Evolutionary conservation across 1,284 basidiomycete genomes (phyloP), one percentile per base, ranked within the genome.

Genomic region (Ganoderma lucidum): DNA sequence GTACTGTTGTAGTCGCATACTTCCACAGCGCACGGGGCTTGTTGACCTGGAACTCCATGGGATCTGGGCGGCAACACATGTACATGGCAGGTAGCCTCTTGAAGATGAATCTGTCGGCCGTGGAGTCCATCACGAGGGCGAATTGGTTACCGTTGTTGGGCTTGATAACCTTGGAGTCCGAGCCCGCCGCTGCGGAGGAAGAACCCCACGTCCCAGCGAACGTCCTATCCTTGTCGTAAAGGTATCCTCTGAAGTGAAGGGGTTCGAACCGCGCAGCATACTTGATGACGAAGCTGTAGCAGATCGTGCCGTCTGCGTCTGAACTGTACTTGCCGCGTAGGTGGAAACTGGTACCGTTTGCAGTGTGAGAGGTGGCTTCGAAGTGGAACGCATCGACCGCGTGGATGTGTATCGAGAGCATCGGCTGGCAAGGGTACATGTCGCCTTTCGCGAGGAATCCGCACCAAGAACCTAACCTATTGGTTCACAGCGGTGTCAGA

Each of bases 21-120:
- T 68, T 70, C 71, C 71, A 73, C 10, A 69, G 56, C 4, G 71
- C 67, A 6, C 66, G 69, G 8, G 65, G 6, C 32, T 42, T 66
- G 59, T 70, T 64, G 42, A 39, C 14, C 15, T 64, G 62, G 32
- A 70, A 72, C 30, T 66, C 62, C 4, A 59, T 14, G 2, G 71
- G 71, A 9, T 67, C 61, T 3, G 71, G 71, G 9, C 71, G 71
- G 39, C 67, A 69, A 15, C 61, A 44, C 53, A 72, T 65, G 3
- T 60, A 39, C 44, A 58, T 65, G 5, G 69, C 58, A 0, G 69
- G 45, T 3, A 66, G 62, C 9, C 66, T 62, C 19, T 70, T 72
- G 62, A 64, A 67, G 59, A 68, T 58, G 66, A 72, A 70, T 10
- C 60, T 55, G 44, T 67, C 51, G 10, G 55, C 55, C 2, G 42